These are phyloP conservation scores for Pleurotus platypus DNA, from an alignment of 768 basidiomycete species.

Conservation along the genomic window DNA sequence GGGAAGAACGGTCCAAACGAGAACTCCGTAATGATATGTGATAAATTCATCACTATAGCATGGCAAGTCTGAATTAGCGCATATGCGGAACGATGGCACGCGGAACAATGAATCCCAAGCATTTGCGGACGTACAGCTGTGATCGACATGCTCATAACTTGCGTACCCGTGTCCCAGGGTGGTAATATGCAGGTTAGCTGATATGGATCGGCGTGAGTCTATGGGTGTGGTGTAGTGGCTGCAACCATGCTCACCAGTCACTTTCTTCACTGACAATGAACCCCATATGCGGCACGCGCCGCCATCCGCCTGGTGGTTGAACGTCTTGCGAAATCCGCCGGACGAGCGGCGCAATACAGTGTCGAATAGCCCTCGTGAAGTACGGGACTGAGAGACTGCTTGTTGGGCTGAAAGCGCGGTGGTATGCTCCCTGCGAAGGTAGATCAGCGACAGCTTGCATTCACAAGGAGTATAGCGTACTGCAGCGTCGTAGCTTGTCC, in stretches of 20 bases:
- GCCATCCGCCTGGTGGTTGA: constrained; percentile 63
- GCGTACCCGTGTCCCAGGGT: constrained; percentile 94
- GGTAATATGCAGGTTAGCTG: constrained; percentile 91
- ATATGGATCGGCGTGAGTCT: neutral
- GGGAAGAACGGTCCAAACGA: constrained; percentile 97
- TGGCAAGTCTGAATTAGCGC: neutral
- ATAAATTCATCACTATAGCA: constrained; percentile 85
- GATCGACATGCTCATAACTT: constrained; percentile 83
- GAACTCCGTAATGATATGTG: constrained; percentile 94
- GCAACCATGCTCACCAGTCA: constrained; percentile 57
- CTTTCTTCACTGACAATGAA: constrained; percentile 78
- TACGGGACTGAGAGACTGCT: constrained; percentile 68
- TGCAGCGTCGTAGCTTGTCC: constrained; percentile 75
- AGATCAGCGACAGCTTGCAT: constrained; percentile 4
- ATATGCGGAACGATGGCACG: neutral
- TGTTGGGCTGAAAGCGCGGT: constrained; percentile 63
- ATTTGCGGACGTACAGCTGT: constrained; percentile 54
- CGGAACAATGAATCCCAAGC: neutral
- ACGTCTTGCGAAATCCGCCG: constrained; percentile 64
- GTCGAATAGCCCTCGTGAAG: constrained; percentile 71
- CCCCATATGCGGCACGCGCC: constrained; percentile 87
- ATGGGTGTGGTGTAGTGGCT: neutral
- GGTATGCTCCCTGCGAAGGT: constrained; percentile 52
- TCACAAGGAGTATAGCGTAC: constrained; percentile 26
- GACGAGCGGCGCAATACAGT: constrained; percentile 43